phyloP scores from a whole-genome alignment of 2,329 filamentous ascomycete genomes.

The Colletotrichum abscissum region DNA sequence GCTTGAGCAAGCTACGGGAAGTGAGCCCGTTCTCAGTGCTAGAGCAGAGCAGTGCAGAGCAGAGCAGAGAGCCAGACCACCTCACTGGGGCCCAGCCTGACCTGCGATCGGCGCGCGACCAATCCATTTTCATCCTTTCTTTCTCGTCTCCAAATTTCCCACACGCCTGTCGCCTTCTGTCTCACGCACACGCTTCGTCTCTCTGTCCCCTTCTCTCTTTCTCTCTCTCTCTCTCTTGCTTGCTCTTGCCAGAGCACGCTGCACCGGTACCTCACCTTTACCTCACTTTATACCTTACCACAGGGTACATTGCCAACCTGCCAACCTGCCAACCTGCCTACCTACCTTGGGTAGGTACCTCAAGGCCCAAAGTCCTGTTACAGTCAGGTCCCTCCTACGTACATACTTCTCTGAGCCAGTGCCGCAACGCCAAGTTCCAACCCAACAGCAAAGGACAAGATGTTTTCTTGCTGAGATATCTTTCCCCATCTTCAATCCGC shows the following conservation, averaged over 20 bases:
- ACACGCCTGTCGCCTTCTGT: neutral
- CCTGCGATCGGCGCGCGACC: constrained; percentile 32
- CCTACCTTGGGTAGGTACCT: too few species aligned
- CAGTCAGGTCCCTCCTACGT: neutral
- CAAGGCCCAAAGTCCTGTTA: too few species aligned
- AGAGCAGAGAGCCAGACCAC: neutral
- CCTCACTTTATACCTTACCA: neutral
- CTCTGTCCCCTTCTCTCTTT: neutral
- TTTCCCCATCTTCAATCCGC: neutral
- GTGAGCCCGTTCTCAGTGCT: too few species aligned
- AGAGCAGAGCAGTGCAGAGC: neutral
- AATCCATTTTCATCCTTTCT: constrained; percentile 33
- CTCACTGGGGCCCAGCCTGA: neutral
- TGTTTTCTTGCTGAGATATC: constrained; percentile 30
- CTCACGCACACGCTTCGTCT: neutral
- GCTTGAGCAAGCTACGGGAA: too few species aligned
- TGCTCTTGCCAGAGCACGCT: neutral
- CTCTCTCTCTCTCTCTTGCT: neutral
- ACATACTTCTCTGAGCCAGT: neutral
- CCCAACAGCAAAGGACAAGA: constrained; percentile 26
- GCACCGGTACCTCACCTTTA: constrained; percentile 1
- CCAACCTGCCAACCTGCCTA: too few species aligned
- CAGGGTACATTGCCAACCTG: neutral
- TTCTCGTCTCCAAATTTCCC: constrained; percentile 34
- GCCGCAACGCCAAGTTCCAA: neutral